Percentiles rank a stretch among this genome's conserved stretches.
Evolutionary conservation across 2,329 filamentous ascomycete genomes (phyloP).

Genomic region (Alternaria novae-zelandiae): DNA sequence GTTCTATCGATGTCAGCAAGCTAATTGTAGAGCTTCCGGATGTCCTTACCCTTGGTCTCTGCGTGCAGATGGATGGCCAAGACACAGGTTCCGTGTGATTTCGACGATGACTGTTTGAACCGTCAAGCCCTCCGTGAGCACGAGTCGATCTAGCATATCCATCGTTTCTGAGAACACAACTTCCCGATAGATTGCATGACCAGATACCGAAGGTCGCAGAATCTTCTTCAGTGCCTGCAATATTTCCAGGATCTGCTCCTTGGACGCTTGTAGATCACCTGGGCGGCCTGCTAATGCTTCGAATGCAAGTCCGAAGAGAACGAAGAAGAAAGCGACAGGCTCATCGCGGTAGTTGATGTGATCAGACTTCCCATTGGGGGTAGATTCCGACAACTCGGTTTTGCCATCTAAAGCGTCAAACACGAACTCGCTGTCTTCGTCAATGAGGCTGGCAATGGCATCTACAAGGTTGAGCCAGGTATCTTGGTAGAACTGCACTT

Average conservation of each 20-base stretch:
- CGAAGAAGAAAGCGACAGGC: constrained; percentile 98
- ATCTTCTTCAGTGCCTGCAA: constrained; percentile 94
- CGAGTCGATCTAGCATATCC: constrained; percentile 90
- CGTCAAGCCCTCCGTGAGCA: constrained; percentile 86
- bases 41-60: constrained; percentile 64
- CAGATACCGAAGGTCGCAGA: constrained; percentile 88
- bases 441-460: constrained; percentile 94
- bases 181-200: constrained; percentile 94
- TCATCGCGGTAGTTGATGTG: constrained; percentile 96
- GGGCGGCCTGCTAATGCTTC: constrained; percentile 89
- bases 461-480: constrained; percentile 97
- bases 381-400: constrained; percentile 47
- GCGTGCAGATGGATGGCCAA: constrained; percentile 88
- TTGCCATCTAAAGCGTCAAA: constrained; percentile 96
- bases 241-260: constrained; percentile 85
- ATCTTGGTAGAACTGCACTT: constrained; percentile 82
- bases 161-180: constrained; percentile 97
- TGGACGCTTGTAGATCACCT: constrained; percentile 71
- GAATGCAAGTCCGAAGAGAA: constrained; percentile 94
- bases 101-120: constrained; percentile 93
- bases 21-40: background rate
- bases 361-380: constrained; percentile 66
- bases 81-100: constrained; percentile 86
- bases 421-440: constrained; percentile 96
- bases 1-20: constrained; percentile 25